A percentile compares a stretch with the other conserved stretches of the same genome.
Conservation (phyloP, 139 green algal species). For the Chlamydomonas incerta region DNA sequence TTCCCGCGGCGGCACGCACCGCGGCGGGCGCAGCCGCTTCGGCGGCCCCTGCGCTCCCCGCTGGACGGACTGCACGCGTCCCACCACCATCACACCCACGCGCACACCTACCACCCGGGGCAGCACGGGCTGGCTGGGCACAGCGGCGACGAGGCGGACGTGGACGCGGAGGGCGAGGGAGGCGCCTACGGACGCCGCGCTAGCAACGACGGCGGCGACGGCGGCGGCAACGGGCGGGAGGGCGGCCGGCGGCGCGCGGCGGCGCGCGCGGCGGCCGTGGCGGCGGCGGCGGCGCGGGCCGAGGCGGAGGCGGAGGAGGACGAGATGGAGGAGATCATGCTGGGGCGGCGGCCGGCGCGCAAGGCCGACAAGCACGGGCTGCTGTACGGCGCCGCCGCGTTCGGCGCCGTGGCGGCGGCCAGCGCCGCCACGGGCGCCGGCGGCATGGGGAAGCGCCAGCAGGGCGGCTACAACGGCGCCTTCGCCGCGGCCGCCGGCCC, state of each 20-base stretch:
- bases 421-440: too few relatives aligned
- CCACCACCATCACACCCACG: constrained; percentile 7
- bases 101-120: too few relatives aligned
- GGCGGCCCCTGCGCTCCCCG: background rate
- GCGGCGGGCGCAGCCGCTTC: background rate
- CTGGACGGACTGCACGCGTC: background rate
- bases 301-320: constrained; percentile 36
- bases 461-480: too few relatives aligned
- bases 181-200: background rate
- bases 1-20: background rate
- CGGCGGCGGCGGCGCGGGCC: constrained; percentile 18
- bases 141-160: constrained; percentile 11
- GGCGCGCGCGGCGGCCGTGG: constrained; percentile 21
- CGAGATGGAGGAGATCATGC: constrained; percentile 1
- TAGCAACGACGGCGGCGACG: background rate
- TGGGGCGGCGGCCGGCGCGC: constrained; percentile 2
- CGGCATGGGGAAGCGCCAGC: background rate
- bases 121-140: background rate
- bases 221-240: background rate
- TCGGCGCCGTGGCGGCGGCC: too few relatives aligned
- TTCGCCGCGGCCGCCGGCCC: too few relatives aligned
- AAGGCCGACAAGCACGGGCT: background rate
- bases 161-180: background rate
- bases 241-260: constrained; percentile 5
- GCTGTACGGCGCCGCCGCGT: too few relatives aligned